These are phyloP conservation scores for Zygosaccharomyces kombuchaensis DNA, from an alignment of 805 yeast genomes.

Conservation along the genomic window DNA sequence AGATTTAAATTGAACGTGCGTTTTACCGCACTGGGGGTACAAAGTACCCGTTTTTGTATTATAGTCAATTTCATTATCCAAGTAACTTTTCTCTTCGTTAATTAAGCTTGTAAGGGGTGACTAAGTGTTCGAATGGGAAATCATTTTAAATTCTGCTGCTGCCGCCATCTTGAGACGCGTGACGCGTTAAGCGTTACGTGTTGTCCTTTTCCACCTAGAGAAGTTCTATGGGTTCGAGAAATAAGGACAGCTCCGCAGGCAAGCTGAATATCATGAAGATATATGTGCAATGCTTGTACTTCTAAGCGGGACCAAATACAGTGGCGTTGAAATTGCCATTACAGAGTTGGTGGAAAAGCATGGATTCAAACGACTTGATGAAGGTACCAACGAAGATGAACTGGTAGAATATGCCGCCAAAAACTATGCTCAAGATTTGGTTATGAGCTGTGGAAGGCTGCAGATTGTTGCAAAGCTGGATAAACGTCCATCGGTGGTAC, in stretches of 20 bases:
- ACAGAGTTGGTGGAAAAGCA: conserved; percentile 15
- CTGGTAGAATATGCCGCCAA: conserved; percentile 59
- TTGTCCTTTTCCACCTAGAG: background rate
- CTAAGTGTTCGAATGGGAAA: too few species aligned
- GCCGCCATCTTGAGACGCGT: too few species aligned
- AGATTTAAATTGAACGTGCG: too few species aligned
- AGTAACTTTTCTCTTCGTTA: too few species aligned
- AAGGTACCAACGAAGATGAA: conserved; percentile 28
- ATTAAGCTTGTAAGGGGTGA: too few species aligned
- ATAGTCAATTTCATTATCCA: too few species aligned
- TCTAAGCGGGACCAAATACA: conserved; percentile 28
- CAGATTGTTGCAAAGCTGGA: conserved; percentile 44
- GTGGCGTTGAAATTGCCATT: conserved; percentile 24
- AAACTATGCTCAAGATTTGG: conserved; percentile 62
- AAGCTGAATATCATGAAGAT: background rate
- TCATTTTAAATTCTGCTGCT: too few species aligned
- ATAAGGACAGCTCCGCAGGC: background rate
- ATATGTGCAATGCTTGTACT: conserved; percentile 22
- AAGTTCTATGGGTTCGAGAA: background rate
- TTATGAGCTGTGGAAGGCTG: conserved; percentile 45
- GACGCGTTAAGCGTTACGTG: background rate
- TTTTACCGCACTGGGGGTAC: too few species aligned
- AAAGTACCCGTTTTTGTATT: too few species aligned
- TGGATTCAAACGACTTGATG: conserved; percentile 21
- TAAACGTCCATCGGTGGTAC: conserved; percentile 80